phyloP scores from a whole-genome alignment of 129 eudicot genomes.

The Lactuca saligna region DNA sequence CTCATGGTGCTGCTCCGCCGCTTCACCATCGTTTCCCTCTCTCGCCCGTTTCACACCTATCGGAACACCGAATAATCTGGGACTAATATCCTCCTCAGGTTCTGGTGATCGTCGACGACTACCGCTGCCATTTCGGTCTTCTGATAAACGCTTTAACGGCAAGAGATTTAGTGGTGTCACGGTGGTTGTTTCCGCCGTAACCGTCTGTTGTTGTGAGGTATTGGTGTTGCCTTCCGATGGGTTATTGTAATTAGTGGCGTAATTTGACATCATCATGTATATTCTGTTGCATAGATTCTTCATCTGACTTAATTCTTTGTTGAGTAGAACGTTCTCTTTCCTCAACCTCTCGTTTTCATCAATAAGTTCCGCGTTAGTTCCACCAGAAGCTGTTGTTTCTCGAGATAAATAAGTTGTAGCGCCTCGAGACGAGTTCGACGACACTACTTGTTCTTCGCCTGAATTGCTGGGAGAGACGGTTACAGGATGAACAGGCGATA shows the following conservation, averaged over 20 bases:
- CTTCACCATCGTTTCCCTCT: constrained; percentile 36
- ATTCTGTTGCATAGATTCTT: constrained; percentile 62
- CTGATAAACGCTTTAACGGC: constrained; percentile 40
- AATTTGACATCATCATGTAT: constrained; percentile 58
- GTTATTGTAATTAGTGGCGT: constrained; percentile 25
- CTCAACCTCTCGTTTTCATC: constrained; percentile 67
- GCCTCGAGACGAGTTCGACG: constrained; percentile 64
- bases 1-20: constrained; percentile 31
- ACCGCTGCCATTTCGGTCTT: background rate
- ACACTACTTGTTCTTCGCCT: constrained; percentile 75
- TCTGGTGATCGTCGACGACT: constrained; percentile 14
- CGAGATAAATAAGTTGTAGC: constrained; percentile 13
- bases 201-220: background rate
- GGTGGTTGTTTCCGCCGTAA: constrained; percentile 4
- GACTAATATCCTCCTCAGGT: constrained; percentile 35
- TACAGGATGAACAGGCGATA: constrained; percentile 21
- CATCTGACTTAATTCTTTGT: constrained; percentile 60
- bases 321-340: constrained; percentile 63
- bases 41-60: constrained; percentile 58
- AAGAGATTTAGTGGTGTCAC: constrained; percentile 50
- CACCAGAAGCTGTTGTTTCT: constrained; percentile 25
- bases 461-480: constrained; percentile 59
- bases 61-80: constrained; percentile 60
- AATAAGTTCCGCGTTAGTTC: constrained; percentile 44
- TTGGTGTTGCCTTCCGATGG: constrained; percentile 25